These are phyloP conservation scores for Oxytropis ochrocephala DNA, from an alignment of 306 rosid species.

Conservation along the genomic window DNA sequence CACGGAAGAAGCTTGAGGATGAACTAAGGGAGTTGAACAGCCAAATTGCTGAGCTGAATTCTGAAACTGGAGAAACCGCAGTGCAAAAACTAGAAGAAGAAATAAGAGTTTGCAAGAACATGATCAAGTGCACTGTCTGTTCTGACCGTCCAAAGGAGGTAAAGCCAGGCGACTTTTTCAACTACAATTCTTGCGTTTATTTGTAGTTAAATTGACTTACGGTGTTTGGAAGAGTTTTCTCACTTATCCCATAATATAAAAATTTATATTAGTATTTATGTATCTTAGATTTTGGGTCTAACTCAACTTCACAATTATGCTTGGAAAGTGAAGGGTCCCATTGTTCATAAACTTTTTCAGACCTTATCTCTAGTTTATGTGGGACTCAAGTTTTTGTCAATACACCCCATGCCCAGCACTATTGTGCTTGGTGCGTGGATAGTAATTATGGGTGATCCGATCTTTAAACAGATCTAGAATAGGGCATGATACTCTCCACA, in stretches of 20 bases:
- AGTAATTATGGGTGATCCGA: no score
- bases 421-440: no score
- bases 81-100: conserved; percentile 82
- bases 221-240: neutral
- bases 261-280: neutral
- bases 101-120: conserved; percentile 65
- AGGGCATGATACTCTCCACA: no score
- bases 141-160: conserved; percentile 98
- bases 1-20: conserved; percentile 64
- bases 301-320: no score
- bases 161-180: neutral
- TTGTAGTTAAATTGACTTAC: neutral
- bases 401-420: no score
- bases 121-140: conserved; percentile 89
- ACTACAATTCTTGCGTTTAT: neutral
- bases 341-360: no score
- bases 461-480: no score
- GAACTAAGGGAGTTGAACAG: conserved; percentile 54
- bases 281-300: no score
- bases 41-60: conserved; percentile 58
- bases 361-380: no score
- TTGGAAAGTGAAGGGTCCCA: no score
- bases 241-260: neutral
- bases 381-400: no score
- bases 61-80: conserved; percentile 77